phyloP scores from a whole-genome alignment of 108 stramenopile genomes.

The Parmales sp. region DNA sequence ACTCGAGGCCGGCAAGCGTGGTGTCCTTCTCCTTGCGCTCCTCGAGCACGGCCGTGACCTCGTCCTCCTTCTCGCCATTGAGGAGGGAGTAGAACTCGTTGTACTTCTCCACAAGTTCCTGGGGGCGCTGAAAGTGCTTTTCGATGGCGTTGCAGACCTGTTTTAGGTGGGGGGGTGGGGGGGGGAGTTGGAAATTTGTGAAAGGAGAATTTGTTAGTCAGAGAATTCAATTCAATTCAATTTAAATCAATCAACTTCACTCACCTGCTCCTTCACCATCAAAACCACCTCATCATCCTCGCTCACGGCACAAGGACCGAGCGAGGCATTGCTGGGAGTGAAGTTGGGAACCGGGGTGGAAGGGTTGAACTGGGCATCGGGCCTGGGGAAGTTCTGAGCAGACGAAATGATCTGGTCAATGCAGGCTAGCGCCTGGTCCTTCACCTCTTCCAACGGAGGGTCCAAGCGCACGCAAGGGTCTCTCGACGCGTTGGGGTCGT shows the following conservation, averaged over 20 bases:
- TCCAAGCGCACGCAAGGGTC: conserved; percentile 15
- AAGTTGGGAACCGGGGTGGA: conserved; percentile 2
- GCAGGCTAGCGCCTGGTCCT: conserved; percentile 17
- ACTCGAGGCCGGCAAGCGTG: conserved; percentile 8
- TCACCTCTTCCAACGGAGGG: conserved; percentile 17
- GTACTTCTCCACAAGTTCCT: conserved; percentile 23
- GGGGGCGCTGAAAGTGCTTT: conserved; percentile 25
- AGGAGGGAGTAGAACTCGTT: conserved; percentile 20
- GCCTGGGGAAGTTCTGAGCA: conserved; percentile 22
- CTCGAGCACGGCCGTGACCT: conserved; percentile 3
- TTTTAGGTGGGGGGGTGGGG: too few relatives aligned
- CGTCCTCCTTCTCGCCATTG: conserved; percentile 20
- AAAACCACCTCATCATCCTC: conserved; percentile 25
- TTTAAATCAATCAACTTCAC: too few relatives aligned
- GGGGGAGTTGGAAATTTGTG: too few relatives aligned
- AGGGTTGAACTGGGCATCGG: conserved; percentile 12
- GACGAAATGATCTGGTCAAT: conserved; percentile 18
- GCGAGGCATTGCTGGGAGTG: neutral
- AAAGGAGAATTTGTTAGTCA: too few relatives aligned
- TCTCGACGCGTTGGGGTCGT: neutral
- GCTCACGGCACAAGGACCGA: conserved; percentile 25
- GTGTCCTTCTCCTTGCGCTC: neutral
- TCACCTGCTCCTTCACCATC: conserved; percentile 16
- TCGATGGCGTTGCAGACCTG: conserved; percentile 17
- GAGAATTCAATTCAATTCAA: too few relatives aligned